Base-by-base conservation (phyloP, 2,329 filamentous ascomycete genomes). In the Ceratocystis huliohia region DNA sequence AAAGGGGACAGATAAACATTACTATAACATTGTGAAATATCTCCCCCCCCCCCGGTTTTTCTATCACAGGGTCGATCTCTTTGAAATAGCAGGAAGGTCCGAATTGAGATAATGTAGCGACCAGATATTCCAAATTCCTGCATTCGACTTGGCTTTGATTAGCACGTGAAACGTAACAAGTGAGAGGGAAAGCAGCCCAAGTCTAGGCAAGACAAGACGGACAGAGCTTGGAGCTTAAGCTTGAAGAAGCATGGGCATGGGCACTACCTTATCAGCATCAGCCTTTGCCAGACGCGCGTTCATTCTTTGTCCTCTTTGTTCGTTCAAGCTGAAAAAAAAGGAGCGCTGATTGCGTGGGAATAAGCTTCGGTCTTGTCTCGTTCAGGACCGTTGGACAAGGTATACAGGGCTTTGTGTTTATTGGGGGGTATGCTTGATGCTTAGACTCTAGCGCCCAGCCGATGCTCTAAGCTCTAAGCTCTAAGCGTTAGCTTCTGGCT, bases 381-480 rank as follows among this genome's bases (percentile, higher is more conserved):
- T n/a, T 50, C 46, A 22, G 22, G 45, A 15, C 13, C 45, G 45
- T 8, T 48, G 45, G 45, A 48, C n/a, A 20, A 17, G 15, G 45
- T 48, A 48, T n/a, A 20, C 45, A 20, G n/a, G 45, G 5, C 45
- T 17, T 20, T 48, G 45, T 48, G 33, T 37, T 37, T 37, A 4
- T 13, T 13, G 17, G 45, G 45, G 15, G 17, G 15, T 17, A 48
- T 48, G 45, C 17, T 53, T 53, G 20, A 28, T 53, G 53, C 28
- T 59, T 59, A 59, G 53, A 59, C 25, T 33, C 33, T 59, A 6
- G 53, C 17, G 53, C 6, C 28, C 53, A 59, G 53, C 28, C 17
- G 28, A 59, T 59, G 53, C 53, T 59, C 53, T 59, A 59, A 59
- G 53, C 53, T 28, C 28, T 30, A 30, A 30, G 53, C 53, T 59